phyloP scores from a whole-genome alignment of 352 stramenopile genomes.

The Thalassiosira ordinaria region DNA sequence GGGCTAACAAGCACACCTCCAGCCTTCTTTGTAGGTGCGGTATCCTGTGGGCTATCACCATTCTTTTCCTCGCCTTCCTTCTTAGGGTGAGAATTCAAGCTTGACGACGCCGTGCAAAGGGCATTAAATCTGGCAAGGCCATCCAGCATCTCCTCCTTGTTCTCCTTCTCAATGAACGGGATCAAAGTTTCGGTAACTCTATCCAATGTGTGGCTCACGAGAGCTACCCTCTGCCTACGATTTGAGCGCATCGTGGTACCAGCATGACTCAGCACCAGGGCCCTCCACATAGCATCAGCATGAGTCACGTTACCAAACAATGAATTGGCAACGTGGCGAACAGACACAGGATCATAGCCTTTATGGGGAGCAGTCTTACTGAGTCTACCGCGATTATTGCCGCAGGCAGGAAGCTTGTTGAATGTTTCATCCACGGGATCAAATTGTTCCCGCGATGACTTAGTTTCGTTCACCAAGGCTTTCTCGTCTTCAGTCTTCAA shows the following conservation, averaged over 20 bases:
- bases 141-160: slow-evolving; percentile 24
- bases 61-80: slow-evolving; percentile 14
- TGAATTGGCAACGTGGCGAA: slow-evolving; percentile 54
- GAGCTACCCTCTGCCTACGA: slow-evolving; percentile 52
- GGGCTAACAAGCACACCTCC: slow-evolving; percentile 15
- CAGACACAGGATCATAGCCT: slow-evolving; percentile 52
- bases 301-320: slow-evolving; percentile 38
- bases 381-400: slow-evolving; percentile 45
- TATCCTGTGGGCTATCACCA: slow-evolving; percentile 5
- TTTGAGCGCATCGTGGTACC: slow-evolving; percentile 55
- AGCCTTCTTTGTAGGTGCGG: not conserved
- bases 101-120: slow-evolving; percentile 38
- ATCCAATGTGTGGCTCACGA: slow-evolving; percentile 58
- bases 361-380: slow-evolving; percentile 36
- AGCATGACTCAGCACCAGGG: slow-evolving; percentile 72
- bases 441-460: slow-evolving; percentile 49
- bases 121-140: slow-evolving; percentile 50
- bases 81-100: not conserved
- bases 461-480: slow-evolving; percentile 36
- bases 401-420: slow-evolving; percentile 43
- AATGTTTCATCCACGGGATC: slow-evolving; percentile 55
- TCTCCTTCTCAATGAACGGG: slow-evolving; percentile 32
- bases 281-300: slow-evolving; percentile 43
- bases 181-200: slow-evolving; percentile 38
- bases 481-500: slow-evolving; percentile 41